Conservation (phyloP, 805 yeast genomes). For the Candida sithepensis region DNA sequence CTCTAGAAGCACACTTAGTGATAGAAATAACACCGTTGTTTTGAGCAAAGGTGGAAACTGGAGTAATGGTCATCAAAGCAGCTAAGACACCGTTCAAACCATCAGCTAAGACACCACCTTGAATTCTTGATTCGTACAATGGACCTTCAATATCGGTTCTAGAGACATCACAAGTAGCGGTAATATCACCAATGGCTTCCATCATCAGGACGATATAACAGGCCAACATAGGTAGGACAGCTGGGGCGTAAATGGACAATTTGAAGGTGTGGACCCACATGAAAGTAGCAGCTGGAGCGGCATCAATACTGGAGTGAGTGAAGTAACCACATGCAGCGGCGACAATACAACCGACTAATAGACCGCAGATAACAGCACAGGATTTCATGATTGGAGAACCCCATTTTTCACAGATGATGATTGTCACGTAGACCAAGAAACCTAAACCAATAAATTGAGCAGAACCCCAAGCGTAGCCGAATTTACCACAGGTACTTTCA, state of each 20-base stretch:
- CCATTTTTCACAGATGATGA: slow-evolving; percentile 75
- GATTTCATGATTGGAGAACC: slow-evolving; percentile 95
- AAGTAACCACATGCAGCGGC: slow-evolving; percentile 91
- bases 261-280: slow-evolving; percentile 86
- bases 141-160: slow-evolving; percentile 81
- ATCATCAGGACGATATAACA: slow-evolving; percentile 78
- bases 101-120: slow-evolving; percentile 90
- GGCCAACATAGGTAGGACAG: slow-evolving; percentile 81
- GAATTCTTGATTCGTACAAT: slow-evolving; percentile 76
- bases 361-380: slow-evolving; percentile 85
- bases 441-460: slow-evolving; percentile 87
- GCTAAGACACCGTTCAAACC: slow-evolving; percentile 78
- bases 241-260: slow-evolving; percentile 75
- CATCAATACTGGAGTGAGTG: slow-evolving; percentile 48
- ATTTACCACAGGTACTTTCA: slow-evolving; percentile 43
- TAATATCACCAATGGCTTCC: slow-evolving; percentile 94
- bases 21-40: slow-evolving; percentile 92
- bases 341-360: slow-evolving; percentile 84
- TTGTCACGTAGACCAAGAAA: slow-evolving; percentile 71
- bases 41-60: slow-evolving; percentile 90
- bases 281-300: slow-evolving; percentile 81
- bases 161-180: slow-evolving; percentile 92
- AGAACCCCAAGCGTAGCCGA: slow-evolving; percentile 66
- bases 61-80: slow-evolving; percentile 80
- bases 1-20: slow-evolving; percentile 86